Base-by-base conservation (phyloP, 2,329 filamentous ascomycete genomes). In the Epichloe gansuensis region DNA sequence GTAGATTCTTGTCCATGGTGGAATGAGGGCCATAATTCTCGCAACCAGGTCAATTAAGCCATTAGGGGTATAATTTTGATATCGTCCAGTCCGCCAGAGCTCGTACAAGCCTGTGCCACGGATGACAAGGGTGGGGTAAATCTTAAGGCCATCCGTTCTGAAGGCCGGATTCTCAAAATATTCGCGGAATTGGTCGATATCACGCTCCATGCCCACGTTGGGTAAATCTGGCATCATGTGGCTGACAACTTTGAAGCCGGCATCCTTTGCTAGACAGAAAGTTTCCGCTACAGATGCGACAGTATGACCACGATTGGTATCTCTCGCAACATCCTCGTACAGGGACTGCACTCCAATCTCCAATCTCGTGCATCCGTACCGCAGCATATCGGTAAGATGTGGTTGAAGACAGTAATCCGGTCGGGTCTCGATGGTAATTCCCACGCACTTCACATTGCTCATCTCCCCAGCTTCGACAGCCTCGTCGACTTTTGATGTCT, bases 151-250 rank as follows among this genome's bases (percentile, higher is more conserved):
- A 64, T 98, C 93, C 1, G 94, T 98, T 54, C 93, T 80, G 73
- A 98, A 98, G 42, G 83, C 89, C 1, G 93, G 93, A 65, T 89
- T 97, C 65, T 95, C 89, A 62, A 98, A 98, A 67, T 98, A 98
- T 66, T 98, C 94, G 57, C 88, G 80, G 69, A 98, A 98, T 61
- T 98, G 93, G 63, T 95, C 90, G 43, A 98, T 75, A 65, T 98
- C 93, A 61, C 93, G 85, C 70, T 98, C 94, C 87, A 97, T 95
- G 52, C 93, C 93, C 2, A 98, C 93, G 61, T 98, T 98, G 3
- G 93, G 93, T 47, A 98, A 71, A 65, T 98, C 93, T 1, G 93
- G 93, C 93, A 98, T 98, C 93, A 98, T 98, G 71, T 98, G 93
- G 59, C 88, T 95, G 56, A 98, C 93, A 1, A 98, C 93, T 68